Conservation (phyloP, 2,329 filamentous ascomycete species). For the Colletotrichum spaethianum region DNA sequence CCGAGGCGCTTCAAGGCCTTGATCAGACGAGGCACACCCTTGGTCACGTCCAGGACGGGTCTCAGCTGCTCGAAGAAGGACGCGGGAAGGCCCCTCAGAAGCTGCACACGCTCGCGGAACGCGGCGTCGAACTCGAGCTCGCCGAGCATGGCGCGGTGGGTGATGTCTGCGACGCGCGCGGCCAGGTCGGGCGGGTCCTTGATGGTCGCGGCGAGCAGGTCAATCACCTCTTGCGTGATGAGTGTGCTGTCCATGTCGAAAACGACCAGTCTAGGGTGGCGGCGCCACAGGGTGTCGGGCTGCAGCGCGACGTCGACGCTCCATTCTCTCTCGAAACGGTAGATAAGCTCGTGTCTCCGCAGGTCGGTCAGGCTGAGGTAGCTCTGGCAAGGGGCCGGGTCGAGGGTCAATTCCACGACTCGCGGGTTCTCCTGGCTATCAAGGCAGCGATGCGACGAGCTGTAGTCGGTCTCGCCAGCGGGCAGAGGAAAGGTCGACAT, state of each 20-base stretch:
- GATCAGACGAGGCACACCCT: conserved; percentile 83
- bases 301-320: conserved; percentile 89
- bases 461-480: conserved; percentile 64
- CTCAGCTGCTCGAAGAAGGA: conserved; percentile 85
- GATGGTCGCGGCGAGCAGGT: conserved; percentile 89
- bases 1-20: conserved; percentile 82
- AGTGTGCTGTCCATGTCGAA: conserved; percentile 99
- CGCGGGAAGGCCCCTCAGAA: conserved; percentile 85
- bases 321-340: conserved; percentile 89
- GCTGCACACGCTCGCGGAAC: conserved; percentile 82
- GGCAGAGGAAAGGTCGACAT: conserved; percentile 74
- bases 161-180: conserved; percentile 88
- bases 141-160: conserved; percentile 93
- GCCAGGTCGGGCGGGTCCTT: conserved; percentile 79
- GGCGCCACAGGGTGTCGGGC: conserved; percentile 78
- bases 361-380: conserved; percentile 79
- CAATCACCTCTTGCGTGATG: conserved; percentile 97
- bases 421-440: conserved; percentile 72
- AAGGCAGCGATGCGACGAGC: conserved; percentile 75
- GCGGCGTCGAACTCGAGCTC: conserved; percentile 93
- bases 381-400: conserved; percentile 71
- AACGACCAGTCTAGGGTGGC: conserved; percentile 88
- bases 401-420: conserved; percentile 77
- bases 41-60: conserved; percentile 82
- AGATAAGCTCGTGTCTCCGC: conserved; percentile 85